Base-by-base conservation (phyloP, 768 basidiomycete species). In the Suillus plorans region DNA sequence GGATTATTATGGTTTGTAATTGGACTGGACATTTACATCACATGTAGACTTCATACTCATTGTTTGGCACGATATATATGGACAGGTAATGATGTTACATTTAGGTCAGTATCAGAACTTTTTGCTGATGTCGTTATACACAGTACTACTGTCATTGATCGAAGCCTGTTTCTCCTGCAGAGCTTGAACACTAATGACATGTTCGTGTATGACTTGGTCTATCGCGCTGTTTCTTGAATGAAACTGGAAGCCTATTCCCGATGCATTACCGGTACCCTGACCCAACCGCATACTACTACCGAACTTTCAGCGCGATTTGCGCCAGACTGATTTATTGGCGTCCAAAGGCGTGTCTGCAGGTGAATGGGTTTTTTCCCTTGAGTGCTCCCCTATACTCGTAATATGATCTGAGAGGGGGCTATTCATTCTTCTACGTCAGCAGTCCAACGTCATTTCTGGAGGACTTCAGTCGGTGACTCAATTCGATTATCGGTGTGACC, bases 1-100 rank as follows among this genome's bases (percentile, higher is more conserved):
- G 60, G 57, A 34, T 36, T 42, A 41, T 44, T 61, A 61, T 44
- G 31, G 41, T 39, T n/a, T 37, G 14, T 42, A 22, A 28, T 63
- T 49, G 31, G 42, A 61, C 45, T 64, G 61, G 59, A 64, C 44
- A 64, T 63, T 59, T 47, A 5, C 60, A 63, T 64, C 18, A 59
- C 25, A 42, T 42, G 58, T 59, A 59, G 36, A 44, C 18, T 59
- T 59, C 25, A 42, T 59, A 39, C 25, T 20, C 57, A 13, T 55
- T 18, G 5, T 20, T 55, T 55, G 31, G 53, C 53, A 59, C 58
- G 25, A 59, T 59, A 59, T 28, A 25, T 41, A 59, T 5, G 25
- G 36, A 41, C 39, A 59, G 58, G 58, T 59, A 28, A 59, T 58
- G 53, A 41, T 41, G 39, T 58, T 12, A 39, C 39, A 28, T 5